Evolutionary conservation across 2,329 filamentous ascomycete species (phyloP).

Genomic region (Immersiporthe knoxdaviesiana): DNA sequence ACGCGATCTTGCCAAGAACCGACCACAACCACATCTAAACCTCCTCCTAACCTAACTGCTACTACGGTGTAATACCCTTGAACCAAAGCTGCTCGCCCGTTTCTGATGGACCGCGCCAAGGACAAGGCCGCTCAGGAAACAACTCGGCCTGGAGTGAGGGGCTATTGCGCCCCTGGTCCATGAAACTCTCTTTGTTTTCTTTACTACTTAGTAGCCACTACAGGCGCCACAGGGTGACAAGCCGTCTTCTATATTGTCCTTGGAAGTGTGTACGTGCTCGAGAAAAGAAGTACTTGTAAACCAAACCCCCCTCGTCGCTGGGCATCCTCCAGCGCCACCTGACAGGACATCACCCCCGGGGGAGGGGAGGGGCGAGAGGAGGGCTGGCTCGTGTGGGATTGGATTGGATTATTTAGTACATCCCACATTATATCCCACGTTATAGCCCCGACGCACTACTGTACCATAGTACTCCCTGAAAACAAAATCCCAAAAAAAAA

Average conservation of each 20-base stretch:
- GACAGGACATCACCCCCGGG: background rate
- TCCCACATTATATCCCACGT: background rate
- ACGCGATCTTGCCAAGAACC: constrained; percentile 1
- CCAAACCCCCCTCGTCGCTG: no score
- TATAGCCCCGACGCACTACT: background rate
- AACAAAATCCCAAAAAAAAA: background rate
- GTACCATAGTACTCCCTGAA: no score
- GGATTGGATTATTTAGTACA: no score
- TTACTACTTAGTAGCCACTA: background rate
- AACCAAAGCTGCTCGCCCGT: background rate
- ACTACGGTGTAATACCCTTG: background rate
- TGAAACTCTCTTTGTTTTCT: background rate
- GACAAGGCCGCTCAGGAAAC: background rate
- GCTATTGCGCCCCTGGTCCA: background rate
- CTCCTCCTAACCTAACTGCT: background rate
- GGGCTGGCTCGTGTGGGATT: background rate
- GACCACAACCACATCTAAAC: background rate
- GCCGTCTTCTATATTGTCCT: no score
- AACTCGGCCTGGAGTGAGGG: no score
- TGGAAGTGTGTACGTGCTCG: no score
- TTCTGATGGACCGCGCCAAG: background rate
- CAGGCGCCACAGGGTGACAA: no score
- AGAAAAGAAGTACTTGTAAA: no score
- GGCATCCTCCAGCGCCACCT: background rate
- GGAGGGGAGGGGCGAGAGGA: no score